These are phyloP conservation scores for Globisporangium carolinianum DNA, from an alignment of 352 stramenopile genomes.

Conservation along the genomic window DNA sequence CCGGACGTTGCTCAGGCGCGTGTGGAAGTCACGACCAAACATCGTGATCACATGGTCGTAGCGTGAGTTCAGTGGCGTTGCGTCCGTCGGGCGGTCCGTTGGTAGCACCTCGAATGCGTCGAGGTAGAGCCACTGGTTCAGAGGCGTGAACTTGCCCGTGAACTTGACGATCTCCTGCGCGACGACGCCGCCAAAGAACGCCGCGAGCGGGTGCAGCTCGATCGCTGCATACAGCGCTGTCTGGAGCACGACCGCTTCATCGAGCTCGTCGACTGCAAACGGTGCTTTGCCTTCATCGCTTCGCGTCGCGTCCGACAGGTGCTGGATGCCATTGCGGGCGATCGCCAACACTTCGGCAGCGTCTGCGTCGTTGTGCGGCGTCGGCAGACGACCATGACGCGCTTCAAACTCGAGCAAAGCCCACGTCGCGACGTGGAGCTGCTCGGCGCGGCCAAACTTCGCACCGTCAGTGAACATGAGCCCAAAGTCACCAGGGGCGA, in stretches of 20 bases:
- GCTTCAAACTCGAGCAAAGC: constrained; percentile 76
- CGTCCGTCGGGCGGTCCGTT: constrained; percentile 46
- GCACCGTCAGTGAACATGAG: constrained; percentile 85
- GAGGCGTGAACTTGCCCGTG: constrained; percentile 78
- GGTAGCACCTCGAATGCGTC: constrained; percentile 79
- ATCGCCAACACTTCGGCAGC: constrained; percentile 62
- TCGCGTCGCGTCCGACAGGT: constrained; percentile 52
- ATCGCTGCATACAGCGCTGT: constrained; percentile 49
- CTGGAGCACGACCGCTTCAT: constrained; percentile 59
- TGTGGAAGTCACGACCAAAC: constrained; percentile 66
- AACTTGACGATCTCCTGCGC: constrained; percentile 87
- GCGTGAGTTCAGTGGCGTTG: constrained; percentile 46
- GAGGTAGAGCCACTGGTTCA: constrained; percentile 84
- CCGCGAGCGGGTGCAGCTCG: constrained; percentile 75
- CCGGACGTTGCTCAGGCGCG: constrained; percentile 52
- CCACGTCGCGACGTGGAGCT: constrained; percentile 74
- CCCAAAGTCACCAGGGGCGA: constrained; percentile 62
- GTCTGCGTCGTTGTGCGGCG: constrained; percentile 56
- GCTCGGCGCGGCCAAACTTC: constrained; percentile 82
- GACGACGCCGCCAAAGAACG: constrained; percentile 77
- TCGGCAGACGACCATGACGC: constrained; percentile 51
- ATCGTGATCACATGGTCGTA: constrained; percentile 79
- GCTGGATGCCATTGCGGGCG: constrained; percentile 55
- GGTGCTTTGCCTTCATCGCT: constrained; percentile 29
- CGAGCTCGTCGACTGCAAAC: constrained; percentile 63